These are phyloP conservation scores for Vigna nakashimae DNA, from an alignment of 306 rosid genomes.

Conservation along the genomic window DNA sequence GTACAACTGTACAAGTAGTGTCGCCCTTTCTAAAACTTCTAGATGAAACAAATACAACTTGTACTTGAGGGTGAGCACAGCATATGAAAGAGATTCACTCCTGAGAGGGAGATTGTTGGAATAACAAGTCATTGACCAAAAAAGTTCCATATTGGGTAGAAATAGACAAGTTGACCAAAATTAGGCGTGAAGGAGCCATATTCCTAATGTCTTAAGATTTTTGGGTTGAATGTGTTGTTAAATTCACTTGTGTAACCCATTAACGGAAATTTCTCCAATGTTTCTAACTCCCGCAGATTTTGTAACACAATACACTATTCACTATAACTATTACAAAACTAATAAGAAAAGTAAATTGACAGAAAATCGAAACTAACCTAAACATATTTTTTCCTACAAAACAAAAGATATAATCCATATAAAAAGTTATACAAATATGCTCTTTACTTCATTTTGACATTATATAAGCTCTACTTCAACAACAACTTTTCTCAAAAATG, in stretches of 20 bases:
- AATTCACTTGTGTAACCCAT: background rate
- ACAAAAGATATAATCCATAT: background rate
- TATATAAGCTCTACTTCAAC: background rate
- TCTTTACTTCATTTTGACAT: background rate
- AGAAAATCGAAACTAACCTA: background rate
- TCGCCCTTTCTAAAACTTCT: no score
- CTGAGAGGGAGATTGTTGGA: no score
- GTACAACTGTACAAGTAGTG: no score
- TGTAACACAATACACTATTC: background rate
- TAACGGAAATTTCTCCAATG: no score
- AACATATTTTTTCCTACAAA: background rate
- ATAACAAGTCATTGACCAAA: no score
- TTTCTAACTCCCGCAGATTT: background rate
- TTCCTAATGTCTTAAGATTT: background rate
- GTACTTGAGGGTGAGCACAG: background rate
- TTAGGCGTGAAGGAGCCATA: no score
- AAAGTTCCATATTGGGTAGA: no score
- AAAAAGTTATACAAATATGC: background rate
- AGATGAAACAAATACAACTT: no score
- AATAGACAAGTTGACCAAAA: background rate
- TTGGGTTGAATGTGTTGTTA: background rate
- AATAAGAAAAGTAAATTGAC: background rate
- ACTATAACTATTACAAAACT: no score
- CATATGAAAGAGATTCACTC: background rate
- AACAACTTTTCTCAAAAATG: background rate